phyloP scores from a whole-genome alignment of 2,329 filamentous ascomycete genomes.

The Chrysoporthe puriensis region DNA sequence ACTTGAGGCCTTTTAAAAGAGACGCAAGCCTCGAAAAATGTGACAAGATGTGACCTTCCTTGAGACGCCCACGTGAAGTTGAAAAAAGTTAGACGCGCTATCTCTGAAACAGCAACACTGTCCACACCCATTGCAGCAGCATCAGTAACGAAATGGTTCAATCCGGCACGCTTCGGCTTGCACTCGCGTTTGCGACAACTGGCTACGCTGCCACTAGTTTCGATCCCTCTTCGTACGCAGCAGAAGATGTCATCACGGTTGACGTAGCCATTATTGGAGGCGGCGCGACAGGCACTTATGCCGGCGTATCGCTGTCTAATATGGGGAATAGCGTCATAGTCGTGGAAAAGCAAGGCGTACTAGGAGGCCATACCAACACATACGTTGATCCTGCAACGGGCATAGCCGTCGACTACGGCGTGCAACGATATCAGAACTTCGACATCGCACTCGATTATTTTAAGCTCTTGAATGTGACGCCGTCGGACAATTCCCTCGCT shows the following conservation, averaged over 20 bases:
- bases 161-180: not conserved
- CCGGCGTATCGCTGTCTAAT: conserved; percentile 30
- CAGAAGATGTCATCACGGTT: conserved; percentile 13
- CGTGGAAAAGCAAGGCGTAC: conserved; percentile 27
- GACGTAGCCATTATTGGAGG: conserved; percentile 33
- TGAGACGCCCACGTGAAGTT: not conserved
- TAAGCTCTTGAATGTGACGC: not conserved
- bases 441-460: conserved; percentile 37
- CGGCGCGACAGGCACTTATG: conserved; percentile 30
- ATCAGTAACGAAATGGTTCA: not conserved
- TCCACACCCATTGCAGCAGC: not conserved
- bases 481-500: conserved; percentile 44
- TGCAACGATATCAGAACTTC: conserved; percentile 40
- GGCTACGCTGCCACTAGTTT: not conserved
- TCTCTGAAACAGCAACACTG: not conserved
- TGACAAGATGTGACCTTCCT: not conserved
- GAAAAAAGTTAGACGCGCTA: not conserved
- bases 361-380: conserved; percentile 49
- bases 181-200: not conserved
- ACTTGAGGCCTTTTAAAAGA: not conserved
- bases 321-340: conserved; percentile 30
- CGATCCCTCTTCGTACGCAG: not conserved
- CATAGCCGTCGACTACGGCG: conserved; percentile 38
- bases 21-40: not conserved
- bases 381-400: conserved; percentile 45